These are phyloP conservation scores for Kluyveromyces sp. DNA, from an alignment of 1,139 yeast species.

Conservation along the genomic window DNA sequence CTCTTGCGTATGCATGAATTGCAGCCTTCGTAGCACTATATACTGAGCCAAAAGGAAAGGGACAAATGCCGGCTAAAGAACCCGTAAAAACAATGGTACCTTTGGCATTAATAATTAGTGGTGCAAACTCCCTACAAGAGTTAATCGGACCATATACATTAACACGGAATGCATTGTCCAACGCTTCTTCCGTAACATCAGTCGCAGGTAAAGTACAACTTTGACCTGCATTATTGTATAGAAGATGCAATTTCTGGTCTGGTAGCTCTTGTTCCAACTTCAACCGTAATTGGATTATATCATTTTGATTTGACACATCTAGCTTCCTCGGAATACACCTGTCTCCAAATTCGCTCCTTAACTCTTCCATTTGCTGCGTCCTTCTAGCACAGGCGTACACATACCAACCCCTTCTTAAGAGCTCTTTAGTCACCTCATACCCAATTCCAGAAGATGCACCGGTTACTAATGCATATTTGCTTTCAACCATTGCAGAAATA, in stretches of 20 bases:
- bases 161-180: conserved; percentile 52
- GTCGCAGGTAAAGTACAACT: conserved; percentile 66
- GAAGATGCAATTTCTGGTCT: conserved; percentile 45
- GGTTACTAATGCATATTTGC: conserved; percentile 50
- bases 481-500: conserved; percentile 4
- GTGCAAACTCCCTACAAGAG: conserved; percentile 50
- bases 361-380: conserved; percentile 50
- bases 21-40: conserved; percentile 76
- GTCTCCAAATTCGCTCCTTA: conserved; percentile 26
- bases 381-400: conserved; percentile 75
- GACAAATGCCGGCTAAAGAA: conserved; percentile 56
- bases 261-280: conserved; percentile 34
- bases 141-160: conserved; percentile 67
- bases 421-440: conserved; percentile 53
- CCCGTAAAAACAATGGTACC: conserved; percentile 75
- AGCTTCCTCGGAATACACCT: conserved; percentile 32
- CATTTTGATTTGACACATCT: conserved; percentile 49
- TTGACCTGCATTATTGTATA: conserved; percentile 65
- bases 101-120: conserved; percentile 53
- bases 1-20: conserved; percentile 59
- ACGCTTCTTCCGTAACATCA: conserved; percentile 53
- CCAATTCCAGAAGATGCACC: conserved; percentile 63
- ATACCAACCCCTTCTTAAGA: conserved; percentile 53
- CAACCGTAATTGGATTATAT: conserved; percentile 41
- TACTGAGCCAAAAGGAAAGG: conserved; percentile 64